Evolutionary conservation across 2,329 filamentous ascomycete genomes (phyloP), one percentile per base, ranked within the genome.

Genomic region (Curvularia verruculosa): DNA sequence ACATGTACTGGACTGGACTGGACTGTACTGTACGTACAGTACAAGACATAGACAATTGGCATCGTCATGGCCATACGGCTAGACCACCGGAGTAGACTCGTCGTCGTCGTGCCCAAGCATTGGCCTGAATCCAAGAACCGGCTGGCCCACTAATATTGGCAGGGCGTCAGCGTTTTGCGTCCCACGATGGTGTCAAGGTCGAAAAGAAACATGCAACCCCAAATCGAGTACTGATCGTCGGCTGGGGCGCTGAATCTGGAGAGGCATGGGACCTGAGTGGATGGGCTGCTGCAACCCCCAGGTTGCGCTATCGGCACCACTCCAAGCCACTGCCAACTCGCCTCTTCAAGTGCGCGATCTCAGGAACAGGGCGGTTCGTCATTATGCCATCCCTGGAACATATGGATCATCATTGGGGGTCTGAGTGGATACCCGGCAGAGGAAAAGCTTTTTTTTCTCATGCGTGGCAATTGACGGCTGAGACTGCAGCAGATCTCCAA

Each of bases 181-280:
- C 56, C 40, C 45, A 49, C 59, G 52, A 58, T 58, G 45, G 37
- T 44, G 51, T 54, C 52, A n/a, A 54, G 61, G 59, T 43, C 55
- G 18, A 59, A 60, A 58, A 51, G 47, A 53, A 47, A 59, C 15
- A 29, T 29, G 23, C 41, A 26, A 2, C 15, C 56, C 15, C 54
- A 24, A 54, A 64, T 62, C 28, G 50, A 58, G 65, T 56, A 66
- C 53, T 50, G 68, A 71, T 70, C 64, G 52, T 24, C 60, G 23
- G 18, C 52, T 47, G 60, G 66, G 64, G 41, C 49, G 44, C 65
- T 65, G 53, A 21, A 64, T 61, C 47, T 41, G 60, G 62, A 57
- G 44, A 47, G 49, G 23, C 50, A 55, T 49, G 41, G 48, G 54
- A 46, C 31, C 44, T 18, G 34, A 45, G 60, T 34, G 34, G 44